Base-by-base conservation (phyloP, 2,329 filamentous ascomycete genomes). In the Dothiorella sarmentorum region DNA sequence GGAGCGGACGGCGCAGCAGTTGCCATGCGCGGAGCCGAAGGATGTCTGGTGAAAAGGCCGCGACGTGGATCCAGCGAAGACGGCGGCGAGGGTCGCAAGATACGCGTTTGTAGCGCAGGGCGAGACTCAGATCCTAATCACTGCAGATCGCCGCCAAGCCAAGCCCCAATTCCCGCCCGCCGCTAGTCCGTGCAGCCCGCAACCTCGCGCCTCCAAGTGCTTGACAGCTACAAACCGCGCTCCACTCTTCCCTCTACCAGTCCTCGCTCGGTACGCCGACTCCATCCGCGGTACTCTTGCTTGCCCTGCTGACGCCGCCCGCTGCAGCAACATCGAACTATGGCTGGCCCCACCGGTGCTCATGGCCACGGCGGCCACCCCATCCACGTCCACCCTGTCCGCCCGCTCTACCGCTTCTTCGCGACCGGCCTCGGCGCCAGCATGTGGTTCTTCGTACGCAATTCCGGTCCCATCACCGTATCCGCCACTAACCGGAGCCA, bases 371-470 rank as follows among this genome's bases (percentile, higher is more conserved):
- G 73, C 64, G 73, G 67, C 61, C 81, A 83, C 71, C 81, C 80
- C 58, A 74, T 83, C 66, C 77, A 81, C 70, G 75, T 88, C 70
- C 85, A 83, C 71, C 83, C 82, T 31, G 82, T 77, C 49, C 80
- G 84, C 62, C 85, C 85, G 44, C 71, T 96, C 65, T 96, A 97
- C 80, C 85, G 90, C 72, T 88, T 93, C 75, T 84, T 87, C 60
- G 93, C 90, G 45, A 97, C 91, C 43, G 90, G 87, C 62, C 82
- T 99, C 63, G 90, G 91, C 66, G 94, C 94, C 58, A 90, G 89
- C 78, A 99, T 97, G 94, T 99, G 94, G 94, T 97, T 99, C 79
- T 99, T 94, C 76, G 92, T 97, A 84, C 71, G 88, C 80, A 58
- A 61, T 60, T 44, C 22, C 15, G 3, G n/a, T 6, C 20, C n/a